Evolutionary conservation across 768 basidiomycete genomes (phyloP), one percentile per base, ranked within the genome.

Genomic region (Hydnomerulius pinastri): DNA sequence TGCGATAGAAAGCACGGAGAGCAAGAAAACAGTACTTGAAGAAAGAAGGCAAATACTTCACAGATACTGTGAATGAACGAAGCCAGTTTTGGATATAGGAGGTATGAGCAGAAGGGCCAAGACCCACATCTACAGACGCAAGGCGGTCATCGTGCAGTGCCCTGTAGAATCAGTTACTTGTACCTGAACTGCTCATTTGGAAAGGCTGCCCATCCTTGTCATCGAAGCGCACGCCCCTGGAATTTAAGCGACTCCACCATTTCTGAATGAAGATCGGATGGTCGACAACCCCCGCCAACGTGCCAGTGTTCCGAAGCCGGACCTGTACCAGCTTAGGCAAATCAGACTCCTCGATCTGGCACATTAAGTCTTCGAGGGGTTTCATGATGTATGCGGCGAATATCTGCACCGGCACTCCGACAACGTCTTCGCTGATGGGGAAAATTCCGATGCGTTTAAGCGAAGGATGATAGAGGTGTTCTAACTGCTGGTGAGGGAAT

Each of bases 381-480:
- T 54, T 60, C 60, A 79, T 64, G 24, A 79, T 70, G 18, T 75
- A 75, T 18, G 64, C 60, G 4, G 61, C 55, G 39, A 73, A 77
- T 37, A 76, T 61, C 21, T 64, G 65, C 8, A 53, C 45, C 1
- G 76, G 77, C 2, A 74, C 74, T 2, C 57, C 61, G 9, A 71
- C 62, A 6, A 61, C 30, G 21, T 75, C 64, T 18, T 76, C 77
- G 32, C 68, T 64, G 27, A 67, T 57, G n/a, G 77, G 77, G 17
- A 70, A 63, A 43, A 79, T 71, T 29, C 75, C 76, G 15, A 79
- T 76, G n/a, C 72, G 69, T 33, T 63, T 57, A 3, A 79, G 53
- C 0, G 68, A 56, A 2, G 73, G 69, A 45, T 78, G 76, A n/a
- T 63, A 66, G 6, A 61, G 55, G 1, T 71, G 71, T 6, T 76